A percentile compares a stretch with the other conserved stretches of the same genome.
phyloP scores from a whole-genome alignment of 768 basidiomycete species.

The Termitomyces sp. region DNA sequence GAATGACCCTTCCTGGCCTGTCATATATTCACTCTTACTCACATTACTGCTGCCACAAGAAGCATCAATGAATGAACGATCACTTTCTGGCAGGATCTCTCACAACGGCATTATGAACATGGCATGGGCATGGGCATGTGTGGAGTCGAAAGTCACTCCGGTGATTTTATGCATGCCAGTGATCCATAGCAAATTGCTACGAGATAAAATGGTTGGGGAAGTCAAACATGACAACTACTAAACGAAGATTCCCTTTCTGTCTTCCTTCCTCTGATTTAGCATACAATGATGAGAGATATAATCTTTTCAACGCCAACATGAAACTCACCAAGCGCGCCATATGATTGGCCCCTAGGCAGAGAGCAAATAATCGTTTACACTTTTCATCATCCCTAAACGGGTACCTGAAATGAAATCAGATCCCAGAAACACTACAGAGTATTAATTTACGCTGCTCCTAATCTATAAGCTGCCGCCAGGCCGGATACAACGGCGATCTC shows the following conservation, averaged over 20 bases:
- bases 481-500: constrained; percentile 37
- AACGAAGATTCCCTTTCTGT: constrained; percentile 16
- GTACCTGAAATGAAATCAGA: constrained; percentile 14
- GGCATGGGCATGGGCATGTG: neutral
- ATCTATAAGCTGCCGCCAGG: constrained; percentile 32
- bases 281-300: neutral
- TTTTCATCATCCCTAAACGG: constrained; percentile 30
- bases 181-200: no score
- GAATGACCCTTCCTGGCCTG: constrained; percentile 15
- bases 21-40: constrained; percentile 25
- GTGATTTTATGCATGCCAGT: no score
- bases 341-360: constrained; percentile 26
- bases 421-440: neutral
- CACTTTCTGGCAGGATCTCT: neutral
- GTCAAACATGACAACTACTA: constrained; percentile 1
- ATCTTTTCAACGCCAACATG: neutral
- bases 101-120: neutral
- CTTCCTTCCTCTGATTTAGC: constrained; percentile 17
- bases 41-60: neutral
- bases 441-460: constrained; percentile 29
- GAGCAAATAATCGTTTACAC: constrained; percentile 25
- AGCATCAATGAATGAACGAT: neutral
- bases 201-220: no score
- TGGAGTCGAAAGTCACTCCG: no score
- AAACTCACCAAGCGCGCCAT: constrained; percentile 16